Evolutionary conservation across 345 rosid species (phyloP).

Genomic region (Gossypium stocksii): DNA sequence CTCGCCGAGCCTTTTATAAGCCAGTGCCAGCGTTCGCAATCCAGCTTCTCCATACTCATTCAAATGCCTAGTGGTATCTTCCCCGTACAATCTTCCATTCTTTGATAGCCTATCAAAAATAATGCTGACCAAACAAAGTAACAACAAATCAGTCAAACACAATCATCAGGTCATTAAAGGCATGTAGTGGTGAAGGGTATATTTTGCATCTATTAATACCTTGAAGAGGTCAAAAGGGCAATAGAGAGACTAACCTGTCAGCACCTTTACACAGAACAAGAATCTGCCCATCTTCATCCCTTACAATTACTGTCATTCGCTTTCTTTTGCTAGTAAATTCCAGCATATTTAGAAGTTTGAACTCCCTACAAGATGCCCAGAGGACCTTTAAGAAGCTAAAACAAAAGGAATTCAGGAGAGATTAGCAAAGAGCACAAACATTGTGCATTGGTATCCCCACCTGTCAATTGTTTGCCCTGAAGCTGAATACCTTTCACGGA

Average conservation of each 20-base stretch:
- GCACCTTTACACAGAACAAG: slow-evolving; percentile 96
- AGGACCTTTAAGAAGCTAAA: slow-evolving; percentile 18
- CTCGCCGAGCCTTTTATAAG: slow-evolving; percentile 67
- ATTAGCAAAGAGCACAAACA: slow-evolving; percentile 12
- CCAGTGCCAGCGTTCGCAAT: slow-evolving; percentile 78
- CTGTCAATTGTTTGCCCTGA: slow-evolving; percentile 66
- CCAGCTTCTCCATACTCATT: slow-evolving; percentile 97
- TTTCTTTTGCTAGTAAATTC: slow-evolving; percentile 97
- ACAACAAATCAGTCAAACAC: slow-evolving; percentile 9
- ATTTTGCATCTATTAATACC: background rate
- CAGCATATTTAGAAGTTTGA: slow-evolving; percentile 76
- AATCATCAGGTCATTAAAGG: background rate
- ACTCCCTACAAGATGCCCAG: slow-evolving; percentile 61
- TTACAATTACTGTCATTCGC: slow-evolving; percentile 88
- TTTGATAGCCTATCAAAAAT: slow-evolving; percentile 85
- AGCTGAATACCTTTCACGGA: slow-evolving; percentile 50
- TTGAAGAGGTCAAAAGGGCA: background rate
- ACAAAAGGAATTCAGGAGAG: slow-evolving; percentile 14
- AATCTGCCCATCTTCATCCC: slow-evolving; percentile 74
- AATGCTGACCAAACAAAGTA: slow-evolving; percentile 47
- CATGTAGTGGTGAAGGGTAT: background rate
- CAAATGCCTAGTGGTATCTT: slow-evolving; percentile 62
- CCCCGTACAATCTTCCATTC: slow-evolving; percentile 64
- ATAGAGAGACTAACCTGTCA: slow-evolving; percentile 64
- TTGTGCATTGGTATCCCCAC: slow-evolving; percentile 33